Evolutionary conservation across 192 early-diverging fungal species (phyloP).

Genomic region (Pilaira anomala): DNA sequence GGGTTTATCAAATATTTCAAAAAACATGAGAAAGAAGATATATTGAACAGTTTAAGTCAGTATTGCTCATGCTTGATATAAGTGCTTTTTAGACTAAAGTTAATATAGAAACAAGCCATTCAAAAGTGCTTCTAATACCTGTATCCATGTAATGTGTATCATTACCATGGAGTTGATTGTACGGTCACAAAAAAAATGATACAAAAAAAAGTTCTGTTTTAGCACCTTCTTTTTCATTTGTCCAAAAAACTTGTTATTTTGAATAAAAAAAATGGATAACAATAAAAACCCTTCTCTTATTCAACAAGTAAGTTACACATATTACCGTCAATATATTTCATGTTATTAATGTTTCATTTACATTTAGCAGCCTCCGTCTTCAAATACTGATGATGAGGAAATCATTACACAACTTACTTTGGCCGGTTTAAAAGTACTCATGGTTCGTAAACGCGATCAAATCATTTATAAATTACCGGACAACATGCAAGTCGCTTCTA

Average conservation of each 20-base stretch:
- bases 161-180: no score
- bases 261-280: no score
- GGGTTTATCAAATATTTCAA: no score
- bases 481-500: slow-evolving; percentile 49
- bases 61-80: no score
- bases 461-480: slow-evolving; percentile 55
- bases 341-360: neutral
- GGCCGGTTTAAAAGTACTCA: slow-evolving; percentile 29
- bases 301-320: neutral
- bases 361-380: neutral
- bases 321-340: neutral
- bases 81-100: no score
- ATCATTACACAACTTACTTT: slow-evolving; percentile 26
- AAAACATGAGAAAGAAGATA: no score
- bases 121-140: no score
- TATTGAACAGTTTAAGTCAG: no score
- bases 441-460: slow-evolving; percentile 41
- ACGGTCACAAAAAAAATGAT: neutral
- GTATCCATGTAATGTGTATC: no score
- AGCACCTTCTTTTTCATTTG: neutral
- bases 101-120: no score
- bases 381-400: slow-evolving; percentile 16
- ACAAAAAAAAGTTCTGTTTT: neutral
- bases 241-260: neutral
- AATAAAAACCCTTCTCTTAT: no score